Evolutionary conservation across 257 asterid genomes (phyloP).

Genomic region (Marsdenia floribunda): DNA sequence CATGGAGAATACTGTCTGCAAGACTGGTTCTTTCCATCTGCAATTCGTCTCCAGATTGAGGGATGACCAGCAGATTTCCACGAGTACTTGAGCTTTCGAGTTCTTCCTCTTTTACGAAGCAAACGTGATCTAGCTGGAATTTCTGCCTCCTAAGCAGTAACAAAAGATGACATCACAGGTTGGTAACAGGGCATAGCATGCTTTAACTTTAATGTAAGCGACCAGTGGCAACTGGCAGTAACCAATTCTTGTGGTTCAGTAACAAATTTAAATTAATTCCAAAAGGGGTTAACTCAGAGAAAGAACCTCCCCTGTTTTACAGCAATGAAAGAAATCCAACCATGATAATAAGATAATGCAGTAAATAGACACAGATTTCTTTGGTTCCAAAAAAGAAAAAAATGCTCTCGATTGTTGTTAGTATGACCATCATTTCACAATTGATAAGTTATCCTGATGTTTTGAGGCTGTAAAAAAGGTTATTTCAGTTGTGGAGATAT

Average conservation of each 20-base stretch:
- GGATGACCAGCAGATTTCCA: constrained; percentile 98
- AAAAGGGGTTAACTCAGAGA: neutral
- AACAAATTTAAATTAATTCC: neutral
- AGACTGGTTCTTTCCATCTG: constrained; percentile 77
- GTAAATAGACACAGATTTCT: neutral
- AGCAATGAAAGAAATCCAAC: neutral
- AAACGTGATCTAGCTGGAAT: constrained; percentile 64
- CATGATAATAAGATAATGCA: neutral
- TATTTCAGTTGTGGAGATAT: neutral
- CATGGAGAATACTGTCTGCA: constrained; percentile 74
- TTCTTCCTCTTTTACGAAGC: constrained; percentile 86
- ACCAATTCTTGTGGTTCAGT: neutral
- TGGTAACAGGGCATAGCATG: neutral
- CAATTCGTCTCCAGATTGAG: constrained; percentile 87
- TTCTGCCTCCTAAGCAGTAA: constrained; percentile 44
- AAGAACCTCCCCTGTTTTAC: neutral
- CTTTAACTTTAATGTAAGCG: neutral
- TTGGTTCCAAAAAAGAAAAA: neutral
- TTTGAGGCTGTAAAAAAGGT: neutral
- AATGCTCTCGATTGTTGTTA: too few relatives aligned
- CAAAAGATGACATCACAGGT: constrained; percentile 2
- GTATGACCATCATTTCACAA: neutral
- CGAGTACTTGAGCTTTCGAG: constrained; percentile 84
- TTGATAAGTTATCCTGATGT: neutral
- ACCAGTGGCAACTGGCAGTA: neutral